These are phyloP conservation scores for Phialophora chinensis DNA, from an alignment of 2,329 filamentous ascomycete genomes.

Conservation along the genomic window DNA sequence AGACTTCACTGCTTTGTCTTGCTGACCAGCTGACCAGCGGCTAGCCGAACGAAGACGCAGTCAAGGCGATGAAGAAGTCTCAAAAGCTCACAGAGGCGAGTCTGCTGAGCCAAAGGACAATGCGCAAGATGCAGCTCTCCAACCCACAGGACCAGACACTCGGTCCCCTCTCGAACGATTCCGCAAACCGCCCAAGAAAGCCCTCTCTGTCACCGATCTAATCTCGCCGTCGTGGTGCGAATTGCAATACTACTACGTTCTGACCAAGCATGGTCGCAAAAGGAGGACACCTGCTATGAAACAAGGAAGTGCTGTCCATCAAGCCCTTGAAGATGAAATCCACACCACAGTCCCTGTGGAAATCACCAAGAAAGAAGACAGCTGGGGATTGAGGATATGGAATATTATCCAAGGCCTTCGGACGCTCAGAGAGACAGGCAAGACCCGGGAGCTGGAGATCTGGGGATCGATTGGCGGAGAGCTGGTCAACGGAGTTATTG, in stretches of 20 bases:
- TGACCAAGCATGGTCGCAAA: constrained; percentile 78
- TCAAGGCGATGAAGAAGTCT: constrained; percentile 15
- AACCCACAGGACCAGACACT: constrained; percentile 47
- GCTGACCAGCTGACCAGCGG: constrained; percentile 47
- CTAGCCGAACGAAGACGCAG: constrained; percentile 33
- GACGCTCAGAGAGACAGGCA: constrained; percentile 71
- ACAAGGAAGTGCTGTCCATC: constrained; percentile 78
- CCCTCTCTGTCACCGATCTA: constrained; percentile 85
- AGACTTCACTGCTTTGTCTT: constrained; percentile 50
- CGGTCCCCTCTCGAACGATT: constrained; percentile 77
- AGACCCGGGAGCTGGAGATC: constrained; percentile 78
- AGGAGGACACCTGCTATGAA: constrained; percentile 82
- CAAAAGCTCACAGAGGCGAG: constrained; percentile 1
- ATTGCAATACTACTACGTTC: constrained; percentile 86
- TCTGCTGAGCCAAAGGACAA: constrained; percentile 30
- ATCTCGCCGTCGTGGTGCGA: constrained; percentile 95
- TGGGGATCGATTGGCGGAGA: constrained; percentile 85
- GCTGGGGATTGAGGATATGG: constrained; percentile 82
- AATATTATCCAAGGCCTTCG: constrained; percentile 87
- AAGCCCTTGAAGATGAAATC: constrained; percentile 82
- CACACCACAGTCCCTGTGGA: constrained; percentile 77
- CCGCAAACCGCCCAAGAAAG: constrained; percentile 75
- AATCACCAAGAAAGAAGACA: constrained; percentile 76
- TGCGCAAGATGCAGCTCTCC: constrained; percentile 16
- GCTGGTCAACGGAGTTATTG: constrained; percentile 87